phyloP scores from a whole-genome alignment of 2,329 filamentous ascomycete species.

The Paraphaeosphaeria minitans region DNA sequence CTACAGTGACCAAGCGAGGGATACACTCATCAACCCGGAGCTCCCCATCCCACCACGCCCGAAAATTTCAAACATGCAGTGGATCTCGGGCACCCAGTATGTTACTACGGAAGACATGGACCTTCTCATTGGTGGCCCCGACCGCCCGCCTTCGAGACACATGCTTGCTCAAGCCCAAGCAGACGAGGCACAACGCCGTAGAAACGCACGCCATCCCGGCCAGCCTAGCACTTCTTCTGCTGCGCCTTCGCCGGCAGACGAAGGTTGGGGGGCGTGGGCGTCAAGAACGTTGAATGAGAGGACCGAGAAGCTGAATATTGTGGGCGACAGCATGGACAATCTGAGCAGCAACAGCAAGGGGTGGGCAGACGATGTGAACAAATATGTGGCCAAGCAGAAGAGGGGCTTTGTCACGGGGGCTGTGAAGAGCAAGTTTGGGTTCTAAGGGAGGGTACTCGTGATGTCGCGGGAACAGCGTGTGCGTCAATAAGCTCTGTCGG shows the following conservation, averaged over 20 bases:
- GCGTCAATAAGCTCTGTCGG: not conserved
- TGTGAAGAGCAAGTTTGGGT: slow-evolving; percentile 45
- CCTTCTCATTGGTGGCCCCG: slow-evolving; percentile 84
- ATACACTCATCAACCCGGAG: slow-evolving; percentile 79
- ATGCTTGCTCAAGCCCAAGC: slow-evolving; percentile 81
- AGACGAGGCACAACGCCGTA: slow-evolving; percentile 66
- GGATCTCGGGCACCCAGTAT: slow-evolving; percentile 94
- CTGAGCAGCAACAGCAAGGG: slow-evolving; percentile 79
- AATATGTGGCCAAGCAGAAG: slow-evolving; percentile 87
- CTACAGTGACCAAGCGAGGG: slow-evolving; percentile 58
- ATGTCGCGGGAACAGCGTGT: not conserved
- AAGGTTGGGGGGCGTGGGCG: slow-evolving; percentile 77
- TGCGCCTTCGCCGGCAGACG: slow-evolving; percentile 30
- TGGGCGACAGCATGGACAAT: slow-evolving; percentile 83
- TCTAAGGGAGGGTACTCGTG: slow-evolving; percentile 17
- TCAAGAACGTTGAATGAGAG: slow-evolving; percentile 86
- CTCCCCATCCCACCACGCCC: slow-evolving; percentile 77
- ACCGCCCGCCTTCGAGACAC: slow-evolving; percentile 84
- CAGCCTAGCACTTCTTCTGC: slow-evolving; percentile 42
- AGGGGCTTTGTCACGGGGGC: slow-evolving; percentile 75
- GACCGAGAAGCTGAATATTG: slow-evolving; percentile 82
- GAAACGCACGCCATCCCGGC: slow-evolving; percentile 42
- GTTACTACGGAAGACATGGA: slow-evolving; percentile 88
- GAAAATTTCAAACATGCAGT: slow-evolving; percentile 93
- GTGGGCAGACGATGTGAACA: slow-evolving; percentile 87